Evolutionary conservation across 768 basidiomycete species (phyloP).

Genomic region (Trametopsis cervina): DNA sequence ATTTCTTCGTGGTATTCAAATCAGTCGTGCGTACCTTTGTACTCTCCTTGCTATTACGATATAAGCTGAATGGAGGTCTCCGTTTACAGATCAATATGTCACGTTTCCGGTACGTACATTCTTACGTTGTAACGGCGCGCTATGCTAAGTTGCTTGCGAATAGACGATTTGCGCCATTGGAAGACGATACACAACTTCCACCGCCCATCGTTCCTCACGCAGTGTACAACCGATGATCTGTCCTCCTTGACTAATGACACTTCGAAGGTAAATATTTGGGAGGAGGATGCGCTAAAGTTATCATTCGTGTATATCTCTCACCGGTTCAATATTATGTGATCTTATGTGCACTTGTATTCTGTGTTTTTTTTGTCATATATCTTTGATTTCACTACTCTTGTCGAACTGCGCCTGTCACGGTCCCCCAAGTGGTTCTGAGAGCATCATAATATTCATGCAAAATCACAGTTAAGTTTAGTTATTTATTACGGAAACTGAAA

Average conservation of each 20-base stretch:
- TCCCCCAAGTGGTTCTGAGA: too few relatives aligned
- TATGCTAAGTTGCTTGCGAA: background rate
- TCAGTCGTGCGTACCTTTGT: slow-evolving; percentile 44
- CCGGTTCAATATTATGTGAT: too few relatives aligned
- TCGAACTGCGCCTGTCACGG: too few relatives aligned
- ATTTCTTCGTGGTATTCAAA: slow-evolving; percentile 87
- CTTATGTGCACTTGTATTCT: background rate
- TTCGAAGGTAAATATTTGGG: too few relatives aligned
- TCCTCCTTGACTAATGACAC: too few relatives aligned
- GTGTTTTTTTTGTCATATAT: too few relatives aligned
- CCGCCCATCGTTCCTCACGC: slow-evolving; percentile 8
- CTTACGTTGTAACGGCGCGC: background rate
- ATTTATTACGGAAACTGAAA: too few relatives aligned
- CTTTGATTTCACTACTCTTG: too few relatives aligned
- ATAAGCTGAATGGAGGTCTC: slow-evolving; percentile 6
- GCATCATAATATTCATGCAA: too few relatives aligned
- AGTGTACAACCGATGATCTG: slow-evolving; percentile 6
- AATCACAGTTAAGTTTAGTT: too few relatives aligned
- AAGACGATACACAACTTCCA: slow-evolving; percentile 1
- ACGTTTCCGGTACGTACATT: slow-evolving; percentile 50
- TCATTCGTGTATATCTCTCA: too few relatives aligned
- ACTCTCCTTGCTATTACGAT: background rate
- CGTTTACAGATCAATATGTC: slow-evolving; percentile 61
- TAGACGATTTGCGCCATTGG: slow-evolving; percentile 11
- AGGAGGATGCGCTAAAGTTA: too few relatives aligned